Base-by-base conservation (phyloP, 352 stramenopile genomes). In the Phytophthora nicotianae region DNA sequence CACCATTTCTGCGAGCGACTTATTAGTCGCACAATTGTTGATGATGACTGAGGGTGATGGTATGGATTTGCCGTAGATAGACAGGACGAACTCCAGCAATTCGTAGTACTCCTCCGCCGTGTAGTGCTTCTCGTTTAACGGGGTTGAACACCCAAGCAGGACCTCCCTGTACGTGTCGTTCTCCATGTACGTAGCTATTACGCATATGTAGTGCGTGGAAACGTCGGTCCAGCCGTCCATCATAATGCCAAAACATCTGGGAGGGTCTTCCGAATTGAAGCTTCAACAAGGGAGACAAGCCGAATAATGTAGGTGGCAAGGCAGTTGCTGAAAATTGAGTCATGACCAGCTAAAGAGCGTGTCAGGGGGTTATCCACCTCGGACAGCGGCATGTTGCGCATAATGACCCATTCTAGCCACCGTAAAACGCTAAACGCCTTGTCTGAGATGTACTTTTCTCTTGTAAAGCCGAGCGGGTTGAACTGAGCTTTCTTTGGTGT, bases 381-480 rank as follows among this genome's bases (percentile, higher is more conserved):
- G 0, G 52, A 51, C 3, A 60, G 52, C 2, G 41, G 41, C 41
- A 60, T 60, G 27, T 51, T n/a, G 17, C 52, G 10, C 41, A 60
- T 48, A 3, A 60, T n/a, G 9, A 60, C 7, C 52, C 52, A 60
- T 7, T 46, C 41, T 0, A 60, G n/a, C 41, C 52, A 52, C 11
- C 52, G 40, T 26, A 47, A 60, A 16, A 37, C 19, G 17, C 17
- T 27, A 13, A 60, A 7, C 19, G 51, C 41, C 4, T n/a, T 4
- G n/a, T 13, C 1, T 5, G 41, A 60, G 4, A 60, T 17, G 29
- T 47, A 47, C 9, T 27, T 45, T 20, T 60, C 41, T 13, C 52
- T 42, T 5, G 38, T 26, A 20, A 60, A 60, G 9, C 27, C 52
- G 1, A 60, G 41, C 2, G 52, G 29, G 32, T 52, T 60, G 8